Evolutionary conservation across 352 stramenopile genomes (phyloP).

Genomic region (Pythium rishiriense): DNA sequence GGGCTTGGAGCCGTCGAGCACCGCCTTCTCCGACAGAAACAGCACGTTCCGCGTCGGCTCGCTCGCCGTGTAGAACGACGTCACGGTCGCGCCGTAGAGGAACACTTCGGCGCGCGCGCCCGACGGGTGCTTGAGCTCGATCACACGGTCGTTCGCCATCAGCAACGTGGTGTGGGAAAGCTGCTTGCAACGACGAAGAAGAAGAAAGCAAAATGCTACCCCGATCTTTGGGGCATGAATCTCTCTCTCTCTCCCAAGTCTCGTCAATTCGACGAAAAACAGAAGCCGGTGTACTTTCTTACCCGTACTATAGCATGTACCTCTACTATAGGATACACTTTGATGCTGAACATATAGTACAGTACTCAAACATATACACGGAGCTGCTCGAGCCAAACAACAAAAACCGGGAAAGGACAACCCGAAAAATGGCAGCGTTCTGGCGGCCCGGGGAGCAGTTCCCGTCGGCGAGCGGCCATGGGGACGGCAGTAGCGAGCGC

Average conservation of each 20-base stretch:
- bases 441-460: slow-evolving; percentile 57
- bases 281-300: background rate
- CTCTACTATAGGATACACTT: slow-evolving; percentile 11
- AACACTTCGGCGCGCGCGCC: slow-evolving; percentile 79
- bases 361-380: slow-evolving; percentile 10
- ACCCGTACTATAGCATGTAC: slow-evolving; percentile 2
- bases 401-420: background rate
- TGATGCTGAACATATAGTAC: slow-evolving; percentile 11
- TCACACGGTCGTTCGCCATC: slow-evolving; percentile 22
- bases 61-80: slow-evolving; percentile 73
- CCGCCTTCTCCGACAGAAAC: slow-evolving; percentile 90
- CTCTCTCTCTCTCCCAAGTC: no score
- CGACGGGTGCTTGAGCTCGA: slow-evolving; percentile 64
- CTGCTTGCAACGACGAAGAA: background rate
- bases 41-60: slow-evolving; percentile 86
- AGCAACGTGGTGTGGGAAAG: no score
- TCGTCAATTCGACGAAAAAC: background rate
- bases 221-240: no score
- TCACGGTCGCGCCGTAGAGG: slow-evolving; percentile 92
- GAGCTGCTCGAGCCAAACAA: background rate
- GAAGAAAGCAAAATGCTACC: no score
- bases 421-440: slow-evolving; percentile 33
- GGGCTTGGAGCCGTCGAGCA: slow-evolving; percentile 91
- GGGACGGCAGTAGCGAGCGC: slow-evolving; percentile 16
- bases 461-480: slow-evolving; percentile 17